phyloP scores from a whole-genome alignment of 2,329 filamentous ascomycete genomes.

The Venturia pyrina region DNA sequence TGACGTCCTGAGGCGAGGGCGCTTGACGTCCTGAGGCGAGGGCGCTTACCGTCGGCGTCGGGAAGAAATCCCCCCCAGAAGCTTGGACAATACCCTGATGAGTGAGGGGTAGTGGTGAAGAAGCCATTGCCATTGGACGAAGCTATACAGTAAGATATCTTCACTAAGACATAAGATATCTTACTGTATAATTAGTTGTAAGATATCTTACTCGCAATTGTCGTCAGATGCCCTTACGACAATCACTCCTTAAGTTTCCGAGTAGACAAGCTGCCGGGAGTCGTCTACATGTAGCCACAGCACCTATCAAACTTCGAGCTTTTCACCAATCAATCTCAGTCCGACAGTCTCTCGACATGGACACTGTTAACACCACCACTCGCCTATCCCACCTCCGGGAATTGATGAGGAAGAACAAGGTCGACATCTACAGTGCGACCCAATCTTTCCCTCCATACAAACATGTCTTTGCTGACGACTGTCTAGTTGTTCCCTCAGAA shows the following conservation, averaged over 20 bases:
- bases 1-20: background rate
- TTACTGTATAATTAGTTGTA: no score
- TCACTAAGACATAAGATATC: no score
- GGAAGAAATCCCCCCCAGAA: background rate
- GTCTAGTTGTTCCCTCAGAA: conserved; percentile 82
- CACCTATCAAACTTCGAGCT: background rate
- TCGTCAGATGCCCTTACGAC: background rate
- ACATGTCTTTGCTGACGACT: conserved; percentile 27
- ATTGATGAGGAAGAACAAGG: conserved; percentile 76
- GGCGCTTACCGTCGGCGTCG: background rate
- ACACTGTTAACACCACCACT: conserved; percentile 65
- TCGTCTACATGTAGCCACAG: background rate
- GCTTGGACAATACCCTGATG: background rate
- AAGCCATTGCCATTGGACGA: background rate
- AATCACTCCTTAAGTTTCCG: background rate
- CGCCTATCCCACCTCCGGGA: conserved; percentile 67
- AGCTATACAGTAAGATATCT: background rate
- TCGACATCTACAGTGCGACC: conserved; percentile 85
- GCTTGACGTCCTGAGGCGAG: background rate
- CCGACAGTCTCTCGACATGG: conserved; percentile 49
- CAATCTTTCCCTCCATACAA: conserved; percentile 17
- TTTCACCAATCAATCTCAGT: background rate
- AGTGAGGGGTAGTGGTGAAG: background rate
- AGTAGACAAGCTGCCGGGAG: background rate
- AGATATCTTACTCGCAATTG: no score